These are phyloP conservation scores for Marchantia polymorpha DNA, from an alignment of 225 moss, liverwort and hornwort genomes.

Conservation along the genomic window DNA sequence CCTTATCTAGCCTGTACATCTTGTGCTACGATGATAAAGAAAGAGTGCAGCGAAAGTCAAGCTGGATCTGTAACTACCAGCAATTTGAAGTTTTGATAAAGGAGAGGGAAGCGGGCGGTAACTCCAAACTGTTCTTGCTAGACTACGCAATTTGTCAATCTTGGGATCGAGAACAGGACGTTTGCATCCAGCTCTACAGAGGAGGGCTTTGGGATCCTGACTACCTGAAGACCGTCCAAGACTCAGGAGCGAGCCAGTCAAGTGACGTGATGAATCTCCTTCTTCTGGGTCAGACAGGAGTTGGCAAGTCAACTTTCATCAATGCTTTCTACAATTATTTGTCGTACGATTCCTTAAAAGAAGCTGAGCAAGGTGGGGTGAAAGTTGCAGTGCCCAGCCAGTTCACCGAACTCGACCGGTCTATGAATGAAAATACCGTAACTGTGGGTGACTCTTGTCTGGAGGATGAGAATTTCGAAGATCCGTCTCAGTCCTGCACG, in stretches of 20 bases:
- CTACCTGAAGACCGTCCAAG: conserved; percentile 10
- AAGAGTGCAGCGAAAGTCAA: conserved; percentile 2
- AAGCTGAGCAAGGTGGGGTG: conserved; percentile 27
- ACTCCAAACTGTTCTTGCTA: conserved; percentile 21
- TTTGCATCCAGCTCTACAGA: conserved; percentile 18
- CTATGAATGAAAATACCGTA: not conserved
- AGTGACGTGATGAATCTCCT: conserved; percentile 31
- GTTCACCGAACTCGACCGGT: conserved; percentile 13
- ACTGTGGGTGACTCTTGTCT: conserved; percentile 17
- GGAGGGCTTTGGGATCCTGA: conserved; percentile 17
- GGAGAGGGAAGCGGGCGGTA: not conserved
- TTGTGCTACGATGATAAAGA: conserved; percentile 21
- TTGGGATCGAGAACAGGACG: conserved; percentile 15
- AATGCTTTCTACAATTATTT: conserved; percentile 44
- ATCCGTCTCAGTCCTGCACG: conserved; percentile 20
- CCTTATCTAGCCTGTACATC: conserved; percentile 16
- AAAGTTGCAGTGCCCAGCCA: conserved; percentile 22
- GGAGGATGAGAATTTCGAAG: conserved; percentile 11
- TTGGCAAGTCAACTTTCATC: conserved; percentile 45
- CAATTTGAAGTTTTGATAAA: conserved; percentile 11
- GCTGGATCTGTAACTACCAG: no score
- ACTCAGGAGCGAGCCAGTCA: conserved; percentile 8
- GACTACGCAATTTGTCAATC: conserved; percentile 7
- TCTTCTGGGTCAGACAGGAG: conserved; percentile 36
- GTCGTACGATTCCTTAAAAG: conserved; percentile 15